Base-by-base conservation (phyloP, 768 basidiomycete genomes). In the Tylopilus plumbeoviolaceoides region DNA sequence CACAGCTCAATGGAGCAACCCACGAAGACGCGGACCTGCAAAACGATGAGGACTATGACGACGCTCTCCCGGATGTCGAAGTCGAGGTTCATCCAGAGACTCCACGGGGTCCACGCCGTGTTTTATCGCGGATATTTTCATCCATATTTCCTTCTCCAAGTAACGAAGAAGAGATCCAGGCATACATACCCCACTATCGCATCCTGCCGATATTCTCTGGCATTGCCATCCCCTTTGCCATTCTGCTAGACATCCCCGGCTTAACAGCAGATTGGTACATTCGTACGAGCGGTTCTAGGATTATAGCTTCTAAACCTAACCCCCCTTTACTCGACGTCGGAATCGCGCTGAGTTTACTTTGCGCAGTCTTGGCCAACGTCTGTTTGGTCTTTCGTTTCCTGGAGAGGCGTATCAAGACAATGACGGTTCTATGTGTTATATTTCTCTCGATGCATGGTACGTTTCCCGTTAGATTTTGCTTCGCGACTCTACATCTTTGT, bases 161-260 rank as follows among this genome's bases (percentile, higher is more conserved):
- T 5, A 18, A 52, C 10, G 67, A 69, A 41, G 64, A 64, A 41
- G 60, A 63, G 35, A 56, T 69, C 0, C 68, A 66, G 31, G 51
- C 62, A 28, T 78, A 74, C 51, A 62, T 78, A 28, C 83, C 84
- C 21, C 78, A 79, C 47, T 86, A 85, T 63, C 82, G 89, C 17
- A 72, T 72, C 47, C 69, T 81, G 5, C 87, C 87, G 0, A 83
- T 89, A 39, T 51, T 89, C 9, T 82, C 87, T 14, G 85, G 84
- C 18, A 73, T 86, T 38, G 65, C 83, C 54, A 81, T 88, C 35
- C 86, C 88, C 0, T 89, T 93, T 60, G 80, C 85, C 17, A 87
- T 91, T 45, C 75, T 93, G n/a, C 74, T 92, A 28, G 86, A 87
- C 60, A 88, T 93, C 27, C 91, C 91, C 1, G 85, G 86, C 15